Evolutionary conservation across 805 yeast genomes (phyloP), one percentile per base, ranked within the genome.

Genomic region (Barnettozyma vustinii): DNA sequence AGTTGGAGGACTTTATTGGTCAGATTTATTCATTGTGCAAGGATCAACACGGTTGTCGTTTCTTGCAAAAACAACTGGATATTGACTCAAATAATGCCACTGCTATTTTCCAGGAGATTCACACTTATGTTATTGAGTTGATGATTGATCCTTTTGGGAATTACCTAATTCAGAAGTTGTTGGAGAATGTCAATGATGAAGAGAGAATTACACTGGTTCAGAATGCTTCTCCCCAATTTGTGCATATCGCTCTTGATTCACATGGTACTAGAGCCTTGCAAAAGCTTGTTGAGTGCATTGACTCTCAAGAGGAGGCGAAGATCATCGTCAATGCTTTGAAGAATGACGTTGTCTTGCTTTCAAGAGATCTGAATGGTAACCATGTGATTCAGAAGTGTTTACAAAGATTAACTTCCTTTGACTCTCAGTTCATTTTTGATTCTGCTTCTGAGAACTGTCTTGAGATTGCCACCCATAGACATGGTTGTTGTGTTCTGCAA

Each of bases 61-160:
- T 87, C 64, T 70, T 92, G 54, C 99, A 92, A 68, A 80, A 85
- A 54, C 96, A 90, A 64, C 73, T 94, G 56, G 96, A 89, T 57
- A 64, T 74, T 42, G 76, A 78, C 10, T 66, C 71, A n/a, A 69
- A 74, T 44, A 87, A 86, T 13, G 84, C 91, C 9, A 76, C 84
- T 27, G 70, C 81, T 61, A 87, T 94, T 43, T 91, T 89, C 68
- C 80, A 80, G 49, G 97, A 94, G 64, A 86, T 89, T 40, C 79
- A 81, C 55, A 70, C 77, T 35, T 84, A 87, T 57, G 83, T 89
- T 49, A 84, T 87, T 47, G 96, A 89, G 64, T 73, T 94, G 54
- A 92, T 94, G 98, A 78, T 74, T 49, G 96, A 91, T 66, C 96
- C 98, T 6, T 94, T 94, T 71, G 99, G 99, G n/a, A 94, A 94